phyloP scores from a whole-genome alignment of 208 protist species.

The Wallacemonas sp. region DNA sequence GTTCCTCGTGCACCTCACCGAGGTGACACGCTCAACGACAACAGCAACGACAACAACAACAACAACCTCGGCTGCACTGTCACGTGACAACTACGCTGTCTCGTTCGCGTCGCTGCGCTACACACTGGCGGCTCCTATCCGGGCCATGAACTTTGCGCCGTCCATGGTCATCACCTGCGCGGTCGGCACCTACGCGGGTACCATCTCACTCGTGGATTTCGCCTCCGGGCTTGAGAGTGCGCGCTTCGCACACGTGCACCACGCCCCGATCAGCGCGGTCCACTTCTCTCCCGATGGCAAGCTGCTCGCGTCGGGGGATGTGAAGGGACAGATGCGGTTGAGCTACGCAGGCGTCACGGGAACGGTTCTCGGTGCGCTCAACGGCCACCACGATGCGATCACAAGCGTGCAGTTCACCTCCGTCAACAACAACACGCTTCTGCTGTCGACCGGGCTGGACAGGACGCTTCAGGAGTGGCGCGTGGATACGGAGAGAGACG shows the following conservation, averaged over 20 bases:
- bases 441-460: slow-evolving; percentile 47
- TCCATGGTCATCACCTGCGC: slow-evolving; percentile 80
- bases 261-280: slow-evolving; percentile 56
- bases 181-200: slow-evolving; percentile 59
- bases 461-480: slow-evolving; percentile 45
- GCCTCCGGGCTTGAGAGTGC: slow-evolving; percentile 45
- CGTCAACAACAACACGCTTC: slow-evolving; percentile 15
- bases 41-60: neutral
- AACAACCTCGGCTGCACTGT: neutral
- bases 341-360: slow-evolving; percentile 65
- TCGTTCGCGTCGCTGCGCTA: slow-evolving; percentile 18
- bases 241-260: slow-evolving; percentile 46
- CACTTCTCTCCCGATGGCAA: slow-evolving; percentile 63
- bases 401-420: slow-evolving; percentile 49
- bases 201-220: slow-evolving; percentile 62
- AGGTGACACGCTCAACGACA: neutral
- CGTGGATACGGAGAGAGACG: slow-evolving; percentile 22
- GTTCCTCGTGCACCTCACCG: slow-evolving; percentile 47
- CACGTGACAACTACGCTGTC: neutral
- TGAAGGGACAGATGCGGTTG: slow-evolving; percentile 59
- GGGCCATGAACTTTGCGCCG: slow-evolving; percentile 54
- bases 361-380: slow-evolving; percentile 49
- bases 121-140: slow-evolving; percentile 40
- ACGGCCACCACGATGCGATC: slow-evolving; percentile 68
- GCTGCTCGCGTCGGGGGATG: slow-evolving; percentile 75